Conservation (phyloP, 2,329 filamentous ascomycete genomes). For the Albophoma yamanashiensis region DNA sequence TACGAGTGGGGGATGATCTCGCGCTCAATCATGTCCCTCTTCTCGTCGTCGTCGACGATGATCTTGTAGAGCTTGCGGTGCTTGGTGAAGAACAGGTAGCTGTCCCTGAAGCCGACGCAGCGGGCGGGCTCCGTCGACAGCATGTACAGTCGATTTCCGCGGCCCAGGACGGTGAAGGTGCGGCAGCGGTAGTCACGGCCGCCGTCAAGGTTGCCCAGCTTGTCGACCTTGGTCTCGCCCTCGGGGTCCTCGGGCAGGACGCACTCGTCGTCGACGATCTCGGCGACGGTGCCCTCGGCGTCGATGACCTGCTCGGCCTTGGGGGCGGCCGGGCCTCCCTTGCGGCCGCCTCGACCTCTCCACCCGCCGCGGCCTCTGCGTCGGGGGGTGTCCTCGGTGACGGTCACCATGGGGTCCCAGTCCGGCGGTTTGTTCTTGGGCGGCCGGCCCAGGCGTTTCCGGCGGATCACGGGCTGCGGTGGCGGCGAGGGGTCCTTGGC, state of each 20-base stretch:
- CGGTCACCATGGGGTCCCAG: conserved; percentile 56
- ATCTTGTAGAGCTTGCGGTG: conserved; percentile 96
- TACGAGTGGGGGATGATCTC: conserved; percentile 96
- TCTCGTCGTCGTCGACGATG: conserved; percentile 95
- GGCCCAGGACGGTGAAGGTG: conserved; percentile 81
- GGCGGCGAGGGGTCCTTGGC: conserved; percentile 42
- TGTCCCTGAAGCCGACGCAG: conserved; percentile 94
- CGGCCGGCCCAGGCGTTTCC: conserved; percentile 73
- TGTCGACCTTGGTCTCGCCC: conserved; percentile 90
- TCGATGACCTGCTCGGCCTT: conserved; percentile 79
- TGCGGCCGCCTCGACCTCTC: conserved; percentile 53
- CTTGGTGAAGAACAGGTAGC: conserved; percentile 98
- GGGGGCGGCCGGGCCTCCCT: conserved; percentile 61
- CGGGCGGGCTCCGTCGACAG: conserved; percentile 93
- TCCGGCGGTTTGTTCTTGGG: conserved; percentile 77
- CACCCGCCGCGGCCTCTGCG: conserved; percentile 61
- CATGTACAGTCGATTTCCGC: conserved; percentile 89
- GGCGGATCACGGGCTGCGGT: conserved; percentile 54
- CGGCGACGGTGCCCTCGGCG: conserved; percentile 84
- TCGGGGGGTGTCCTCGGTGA: conserved; percentile 48
- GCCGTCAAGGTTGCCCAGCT: conserved; percentile 69
- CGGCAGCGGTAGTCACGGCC: conserved; percentile 90
- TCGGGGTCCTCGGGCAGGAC: conserved; percentile 77
- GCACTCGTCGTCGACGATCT: conserved; percentile 87
- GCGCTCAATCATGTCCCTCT: conserved; percentile 89